Base-by-base conservation (phyloP, 1,139 yeast species). In the Kodamaea ohmeri region DNA sequence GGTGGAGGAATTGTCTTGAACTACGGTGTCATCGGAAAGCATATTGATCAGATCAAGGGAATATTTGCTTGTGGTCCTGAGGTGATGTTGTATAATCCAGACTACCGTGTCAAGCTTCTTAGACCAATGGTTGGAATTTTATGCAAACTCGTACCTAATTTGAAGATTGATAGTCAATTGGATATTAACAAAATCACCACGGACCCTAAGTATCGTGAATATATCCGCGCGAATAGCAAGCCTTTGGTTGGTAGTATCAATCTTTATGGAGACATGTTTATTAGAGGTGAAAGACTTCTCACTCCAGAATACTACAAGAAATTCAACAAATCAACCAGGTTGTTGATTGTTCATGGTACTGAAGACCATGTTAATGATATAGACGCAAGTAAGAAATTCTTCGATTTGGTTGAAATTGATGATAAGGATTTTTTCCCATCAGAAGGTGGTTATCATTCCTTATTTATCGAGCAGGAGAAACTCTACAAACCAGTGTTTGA, bases 1-100 rank as follows among this genome's bases (percentile, higher is more conserved):
- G 98, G 98, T 35, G 97, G 97, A 15, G 96, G 86, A 0, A 80
- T 88, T 38, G 67, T 70, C 0, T 67, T 89, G 45, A 86, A 82
- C 60, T 90, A 90, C 58, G 86, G 80, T 12, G 73, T 83, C 37
- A 63, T 65, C 34, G 97, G 97, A 3, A 74, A 67, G 45, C 58
- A 76, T 56, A 67, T 70, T 34, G 74, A 78, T 26, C 52, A 69
- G 19, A 50, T 90, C 37, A 65, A 68, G 35, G 83, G 83, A 0
- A 76, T 77, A 42, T 63, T 80, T 33, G 79, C 76, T 2, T 66
- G 76, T 25, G 90, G 84, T 1, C 97, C 97, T 0, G 68, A 83
- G 53, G 67, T 89, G 29, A 53, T 60, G 25, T 63, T 84, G 38
- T 18, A 29, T 13, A 64, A 80, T 61, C 48, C 73, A 19, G 72